These are phyloP conservation scores for Lipomyces lipofer DNA, from an alignment of 805 yeast species.

Conservation along the genomic window DNA sequence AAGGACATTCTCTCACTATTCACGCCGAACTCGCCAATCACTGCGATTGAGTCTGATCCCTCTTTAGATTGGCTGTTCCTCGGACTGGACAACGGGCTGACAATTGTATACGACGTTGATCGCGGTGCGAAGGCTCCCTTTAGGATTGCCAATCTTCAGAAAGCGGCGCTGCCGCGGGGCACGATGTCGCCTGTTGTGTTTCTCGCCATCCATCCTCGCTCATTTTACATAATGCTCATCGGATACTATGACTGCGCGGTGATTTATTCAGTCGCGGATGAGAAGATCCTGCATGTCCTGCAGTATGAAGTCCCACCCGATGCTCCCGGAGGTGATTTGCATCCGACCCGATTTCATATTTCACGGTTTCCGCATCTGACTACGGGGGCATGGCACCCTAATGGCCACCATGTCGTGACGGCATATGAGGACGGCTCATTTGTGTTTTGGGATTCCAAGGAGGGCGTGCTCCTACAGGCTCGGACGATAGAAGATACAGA, in stretches of 20 bases:
- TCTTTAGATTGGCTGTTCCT: constrained; percentile 81
- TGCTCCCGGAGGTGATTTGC: constrained; percentile 67
- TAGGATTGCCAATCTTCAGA: constrained; percentile 71
- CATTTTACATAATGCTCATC: constrained; percentile 73
- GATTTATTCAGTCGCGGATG: constrained; percentile 63
- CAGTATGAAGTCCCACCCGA: constrained; percentile 64
- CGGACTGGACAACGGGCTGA: constrained; percentile 75
- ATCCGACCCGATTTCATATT: constrained; percentile 31
- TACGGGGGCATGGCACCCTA: constrained; percentile 84
- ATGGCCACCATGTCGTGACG: constrained; percentile 80
- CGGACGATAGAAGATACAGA: constrained; percentile 67
- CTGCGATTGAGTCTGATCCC: constrained; percentile 77
- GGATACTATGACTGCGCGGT: constrained; percentile 71
- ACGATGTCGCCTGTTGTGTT: constrained; percentile 64
- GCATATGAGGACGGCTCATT: constrained; percentile 79
- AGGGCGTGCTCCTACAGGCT: constrained; percentile 73
- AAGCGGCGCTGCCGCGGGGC: constrained; percentile 32
- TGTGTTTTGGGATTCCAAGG: constrained; percentile 89
- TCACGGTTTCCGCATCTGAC: constrained; percentile 46
- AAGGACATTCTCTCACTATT: constrained; percentile 61
- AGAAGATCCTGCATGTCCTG: constrained; percentile 56
- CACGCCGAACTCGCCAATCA: constrained; percentile 64
- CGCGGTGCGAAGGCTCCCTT: constrained; percentile 66
- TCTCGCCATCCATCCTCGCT: constrained; percentile 84
- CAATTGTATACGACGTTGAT: constrained; percentile 77